Evolutionary conservation across 208 protist genomes (phyloP), one percentile per base, ranked within the genome.

Genomic region (Novymonas esmeraldas): DNA sequence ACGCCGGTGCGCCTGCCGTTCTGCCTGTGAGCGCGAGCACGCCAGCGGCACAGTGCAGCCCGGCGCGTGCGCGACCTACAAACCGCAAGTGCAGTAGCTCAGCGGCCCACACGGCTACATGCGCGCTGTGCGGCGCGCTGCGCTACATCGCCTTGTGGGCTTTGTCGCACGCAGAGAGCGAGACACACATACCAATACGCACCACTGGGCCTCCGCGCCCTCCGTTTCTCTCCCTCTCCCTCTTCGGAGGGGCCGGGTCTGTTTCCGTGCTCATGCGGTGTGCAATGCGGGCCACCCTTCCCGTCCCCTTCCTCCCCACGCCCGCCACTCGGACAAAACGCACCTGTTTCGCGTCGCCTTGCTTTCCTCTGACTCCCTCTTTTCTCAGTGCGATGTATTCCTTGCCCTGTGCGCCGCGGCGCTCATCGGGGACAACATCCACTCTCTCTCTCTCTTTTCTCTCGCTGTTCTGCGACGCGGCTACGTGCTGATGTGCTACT

Each of bases 1-100:
- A 50, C 29, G 63, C 63, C 63, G 33, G 62, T 67, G 49, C 48
- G 62, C 22, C 62, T 67, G 48, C 62, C 51, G 38, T 52, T 69
- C 63, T 69, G 62, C 49, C 38, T 50, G 41, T 44, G 29, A 60
- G 13, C 63, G 38, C 42, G 26, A 16, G 41, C 14, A 9, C 16
- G 39, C 10, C 10, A 9, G 39, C 16, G 39, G 9, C 11, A 16
- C 39, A 16, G 11, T 45, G 39, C 39, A 18, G 11, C 39, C 11
- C 39, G 39, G 39, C 39, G 39, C 11, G 39, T 45, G 31, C 52
- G 13, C 31, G 3, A 24, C 31, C n/a, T n/a, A n/a, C n/a, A n/a
- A n/a, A n/a, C n/a, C n/a, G n/a, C n/a, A n/a, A n/a, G n/a, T n/a
- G n/a, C n/a, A n/a, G n/a, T n/a, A n/a, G n/a, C n/a, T n/a, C n/a